Evolutionary conservation across 148 eudicot species (phyloP).

Genomic region (Persicaria maculosa): DNA sequence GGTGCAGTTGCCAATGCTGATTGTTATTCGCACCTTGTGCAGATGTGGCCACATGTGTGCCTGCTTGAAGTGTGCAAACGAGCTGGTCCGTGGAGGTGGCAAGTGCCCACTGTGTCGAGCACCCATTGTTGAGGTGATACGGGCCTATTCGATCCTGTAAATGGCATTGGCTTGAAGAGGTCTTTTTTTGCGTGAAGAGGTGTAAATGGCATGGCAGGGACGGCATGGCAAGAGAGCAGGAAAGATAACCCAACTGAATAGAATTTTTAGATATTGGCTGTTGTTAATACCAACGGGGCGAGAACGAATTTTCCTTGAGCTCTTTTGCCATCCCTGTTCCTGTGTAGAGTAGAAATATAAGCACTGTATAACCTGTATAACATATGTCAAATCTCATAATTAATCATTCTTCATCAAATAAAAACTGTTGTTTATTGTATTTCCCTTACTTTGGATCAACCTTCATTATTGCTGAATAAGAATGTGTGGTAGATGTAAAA

Average conservation of each 20-base stretch:
- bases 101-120: constrained; percentile 14
- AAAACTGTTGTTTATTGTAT: constrained; percentile 2
- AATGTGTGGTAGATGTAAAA: too few relatives aligned
- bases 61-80: constrained; percentile 14
- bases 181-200: too few relatives aligned
- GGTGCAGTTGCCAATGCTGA: not conserved
- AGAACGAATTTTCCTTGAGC: constrained; percentile 1
- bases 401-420: constrained; percentile 12
- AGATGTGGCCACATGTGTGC: constrained; percentile 14
- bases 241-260: constrained; percentile 1
- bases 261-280: constrained; percentile 6
- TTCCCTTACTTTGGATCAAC: not conserved
- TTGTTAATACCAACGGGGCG: not conserved
- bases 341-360: constrained; percentile 1
- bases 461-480: not conserved
- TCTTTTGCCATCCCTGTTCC: not conserved
- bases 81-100: constrained; percentile 9
- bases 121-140: constrained; percentile 11
- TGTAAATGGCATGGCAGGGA: constrained; percentile 13
- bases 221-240: not conserved
- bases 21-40: not conserved
- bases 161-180: constrained; percentile 14
- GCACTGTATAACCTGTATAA: constrained; percentile 2
- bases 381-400: constrained; percentile 1
- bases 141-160: constrained; percentile 14